phyloP scores from a whole-genome alignment of 2,329 filamentous ascomycete species.

The Gyromitra esculenta region DNA sequence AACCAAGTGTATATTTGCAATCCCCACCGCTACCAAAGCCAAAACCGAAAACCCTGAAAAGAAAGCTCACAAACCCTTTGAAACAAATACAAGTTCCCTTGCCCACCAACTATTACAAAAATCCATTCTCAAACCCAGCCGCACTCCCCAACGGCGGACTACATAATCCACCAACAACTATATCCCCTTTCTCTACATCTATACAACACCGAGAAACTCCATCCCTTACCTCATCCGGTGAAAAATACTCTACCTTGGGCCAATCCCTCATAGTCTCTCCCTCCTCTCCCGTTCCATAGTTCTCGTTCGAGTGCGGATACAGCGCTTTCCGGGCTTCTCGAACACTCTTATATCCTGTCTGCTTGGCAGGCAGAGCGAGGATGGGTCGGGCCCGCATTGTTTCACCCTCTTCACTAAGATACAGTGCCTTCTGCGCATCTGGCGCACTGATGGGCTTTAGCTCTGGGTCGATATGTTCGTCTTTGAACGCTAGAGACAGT shows the following conservation, averaged over 20 bases:
- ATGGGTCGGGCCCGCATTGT: slow-evolving; percentile 22
- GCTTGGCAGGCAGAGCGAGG: neutral
- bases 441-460: neutral
- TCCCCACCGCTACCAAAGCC: neutral
- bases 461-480: slow-evolving; percentile 12
- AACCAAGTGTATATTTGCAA: neutral
- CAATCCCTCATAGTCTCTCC: slow-evolving; percentile 39
- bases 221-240: neutral
- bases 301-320: neutral
- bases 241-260: neutral
- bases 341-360: slow-evolving; percentile 7
- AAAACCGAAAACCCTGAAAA: neutral
- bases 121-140: neutral
- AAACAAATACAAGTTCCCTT: neutral
- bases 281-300: slow-evolving; percentile 15
- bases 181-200: neutral
- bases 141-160: neutral
- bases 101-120: neutral
- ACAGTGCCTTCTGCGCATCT: slow-evolving; percentile 7
- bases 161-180: neutral
- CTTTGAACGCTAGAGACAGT: slow-evolving; percentile 1
- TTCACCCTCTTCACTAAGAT: slow-evolving; percentile 34
- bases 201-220: neutral
- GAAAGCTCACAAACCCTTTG: neutral
- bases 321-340: slow-evolving; percentile 12